A percentile compares a stretch with the other conserved stretches of the same genome.
These are phyloP conservation scores for Pestalotiopsis sp. DNA, from an alignment of 2,329 filamentous ascomycete species.

Conservation along the genomic window DNA sequence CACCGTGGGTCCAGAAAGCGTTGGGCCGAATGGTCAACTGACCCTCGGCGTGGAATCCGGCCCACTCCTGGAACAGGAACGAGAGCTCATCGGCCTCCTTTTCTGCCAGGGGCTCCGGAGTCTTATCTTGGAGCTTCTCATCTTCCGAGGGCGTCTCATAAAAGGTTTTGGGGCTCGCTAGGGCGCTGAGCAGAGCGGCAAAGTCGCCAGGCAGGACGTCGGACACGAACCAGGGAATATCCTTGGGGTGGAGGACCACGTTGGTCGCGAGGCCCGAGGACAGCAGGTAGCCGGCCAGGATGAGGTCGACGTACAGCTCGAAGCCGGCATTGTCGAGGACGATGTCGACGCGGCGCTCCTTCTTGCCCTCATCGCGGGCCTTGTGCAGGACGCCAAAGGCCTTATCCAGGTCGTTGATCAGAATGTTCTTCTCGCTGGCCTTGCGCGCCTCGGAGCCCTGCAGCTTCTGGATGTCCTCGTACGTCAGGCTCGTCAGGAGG, in stretches of 20 bases:
- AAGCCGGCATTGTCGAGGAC: slow-evolving; percentile 97
- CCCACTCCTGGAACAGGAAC: slow-evolving; percentile 84
- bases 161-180: slow-evolving; percentile 76
- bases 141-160: slow-evolving; percentile 76
- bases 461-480: slow-evolving; percentile 95
- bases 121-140: slow-evolving; percentile 54
- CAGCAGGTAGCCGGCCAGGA: slow-evolving; percentile 87
- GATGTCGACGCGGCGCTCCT: slow-evolving; percentile 82
- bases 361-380: slow-evolving; percentile 62
- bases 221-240: slow-evolving; percentile 97
- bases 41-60: slow-evolving; percentile 75
- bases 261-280: slow-evolving; percentile 81
- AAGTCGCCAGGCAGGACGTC: slow-evolving; percentile 91
- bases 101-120: slow-evolving; percentile 62
- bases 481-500: slow-evolving; percentile 83
- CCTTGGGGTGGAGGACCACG: slow-evolving; percentile 89
- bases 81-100: slow-evolving; percentile 66
- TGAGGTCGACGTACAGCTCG: slow-evolving; percentile 92
- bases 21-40: slow-evolving; percentile 82
- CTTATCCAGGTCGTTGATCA: slow-evolving; percentile 78
- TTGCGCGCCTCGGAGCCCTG: slow-evolving; percentile 88
- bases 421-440: slow-evolving; percentile 84
- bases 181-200: slow-evolving; percentile 72
- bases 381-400: slow-evolving; percentile 70
- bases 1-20: slow-evolving; percentile 85